Evolutionary conservation across 2,329 filamentous ascomycete genomes (phyloP), one percentile per base, ranked within the genome.

Genomic region (Colletotrichum gigasporum): DNA sequence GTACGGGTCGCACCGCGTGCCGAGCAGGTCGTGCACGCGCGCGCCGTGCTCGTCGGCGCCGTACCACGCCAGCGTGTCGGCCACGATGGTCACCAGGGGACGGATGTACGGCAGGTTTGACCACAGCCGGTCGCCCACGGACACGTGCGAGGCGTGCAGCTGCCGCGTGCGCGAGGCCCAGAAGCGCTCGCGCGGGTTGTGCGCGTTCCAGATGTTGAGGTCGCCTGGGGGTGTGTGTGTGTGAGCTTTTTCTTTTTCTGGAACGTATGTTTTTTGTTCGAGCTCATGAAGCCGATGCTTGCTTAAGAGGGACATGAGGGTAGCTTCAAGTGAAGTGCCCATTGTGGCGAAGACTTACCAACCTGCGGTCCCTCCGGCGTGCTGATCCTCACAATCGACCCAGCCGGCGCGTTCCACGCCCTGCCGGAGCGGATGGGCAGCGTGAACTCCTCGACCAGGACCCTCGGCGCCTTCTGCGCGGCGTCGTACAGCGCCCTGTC

Each of bases 1-100:
- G 73, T 96, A 96, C 1, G 92, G 92, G 76, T 96, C 93, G 76
- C 93, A 96, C 42, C 93, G 82, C 24, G 92, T 96, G 34, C 92
- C 93, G 4, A 96, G 80, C 20, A 96, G 80, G 78, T 96, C 93
- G 79, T 96, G 92, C 35, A 92, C 84, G 61, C 87, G 78, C 51
- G 91, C 82, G 70, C 91, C 89, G 71, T 89, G 83, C 72, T 85
- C 79, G 73, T 91, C 85, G 47, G 80, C 73, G 59, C 87, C 86
- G 72, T 90, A 89, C 78, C 82, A 82, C 56, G 83, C 71, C 12
- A 95, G 78, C n/a, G 84, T 87, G 75, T 96, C 92, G 4, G 79
- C 80, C 12, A 88, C 80, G 61, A 96, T 90, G 1, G 92, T 94
- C 9, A 86, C 86, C 48, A 96, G 77, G 0, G 92, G 92, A 7